Evolutionary conservation across 1,139 yeast species (phyloP).

Genomic region (Blastobotrys illinoisensis): DNA sequence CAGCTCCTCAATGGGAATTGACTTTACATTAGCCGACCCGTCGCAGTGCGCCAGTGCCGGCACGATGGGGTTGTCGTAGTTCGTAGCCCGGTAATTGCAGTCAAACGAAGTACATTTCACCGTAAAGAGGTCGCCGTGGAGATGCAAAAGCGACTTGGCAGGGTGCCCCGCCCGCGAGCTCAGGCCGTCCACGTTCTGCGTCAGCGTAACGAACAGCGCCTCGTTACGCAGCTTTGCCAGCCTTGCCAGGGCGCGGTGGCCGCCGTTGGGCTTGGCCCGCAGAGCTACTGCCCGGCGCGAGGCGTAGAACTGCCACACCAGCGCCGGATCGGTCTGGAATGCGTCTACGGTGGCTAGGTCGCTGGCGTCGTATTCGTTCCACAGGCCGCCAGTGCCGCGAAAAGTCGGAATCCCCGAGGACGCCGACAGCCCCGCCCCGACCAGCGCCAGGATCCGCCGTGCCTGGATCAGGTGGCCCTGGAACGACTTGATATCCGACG

Average conservation of each 20-base stretch:
- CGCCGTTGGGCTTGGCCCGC: slow-evolving; percentile 62
- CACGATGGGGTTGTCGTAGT: slow-evolving; percentile 58
- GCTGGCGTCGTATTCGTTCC: slow-evolving; percentile 74
- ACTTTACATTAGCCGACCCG: slow-evolving; percentile 9
- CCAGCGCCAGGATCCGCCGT: slow-evolving; percentile 61
- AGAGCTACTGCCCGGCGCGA: slow-evolving; percentile 62
- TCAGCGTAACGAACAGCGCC: slow-evolving; percentile 50
- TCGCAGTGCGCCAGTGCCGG: slow-evolving; percentile 40
- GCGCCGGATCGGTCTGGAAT: slow-evolving; percentile 71
- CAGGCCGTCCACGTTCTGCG: slow-evolving; percentile 81
- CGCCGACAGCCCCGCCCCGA: slow-evolving; percentile 81
- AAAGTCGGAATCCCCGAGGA: slow-evolving; percentile 73
- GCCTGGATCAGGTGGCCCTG: slow-evolving; percentile 50
- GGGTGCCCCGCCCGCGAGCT: slow-evolving; percentile 61
- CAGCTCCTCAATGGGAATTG: slow-evolving; percentile 46
- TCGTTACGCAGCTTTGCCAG: slow-evolving; percentile 38
- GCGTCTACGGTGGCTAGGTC: slow-evolving; percentile 92
- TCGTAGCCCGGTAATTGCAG: slow-evolving; percentile 53
- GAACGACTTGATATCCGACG: slow-evolving; percentile 42
- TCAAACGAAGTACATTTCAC: slow-evolving; percentile 68
- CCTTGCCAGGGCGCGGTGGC: slow-evolving; percentile 64
- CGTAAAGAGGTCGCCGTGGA: slow-evolving; percentile 75
- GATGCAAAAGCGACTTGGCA: slow-evolving; percentile 46
- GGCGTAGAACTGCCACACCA: slow-evolving; percentile 86
- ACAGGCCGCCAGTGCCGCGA: slow-evolving; percentile 66